Base-by-base conservation (phyloP, 148 eudicot genomes). In the Suaeda aralocaspica region DNA sequence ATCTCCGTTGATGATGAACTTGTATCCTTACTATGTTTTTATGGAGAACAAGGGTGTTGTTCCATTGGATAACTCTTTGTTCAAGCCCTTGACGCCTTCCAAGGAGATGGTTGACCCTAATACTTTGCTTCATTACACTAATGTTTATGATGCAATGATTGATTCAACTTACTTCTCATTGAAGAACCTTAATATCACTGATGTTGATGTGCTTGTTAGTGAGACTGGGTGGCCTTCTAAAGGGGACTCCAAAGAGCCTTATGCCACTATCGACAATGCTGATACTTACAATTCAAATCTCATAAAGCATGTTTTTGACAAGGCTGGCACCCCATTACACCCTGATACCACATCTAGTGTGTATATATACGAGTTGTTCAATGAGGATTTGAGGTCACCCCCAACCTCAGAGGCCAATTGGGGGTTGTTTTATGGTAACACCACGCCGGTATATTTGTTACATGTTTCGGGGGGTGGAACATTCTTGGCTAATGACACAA, bases 181-280 rank as follows among this genome's bases (percentile, higher is more conserved):
- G 94, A 89, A 84, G 63, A 89, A 91, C 74, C 85, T 88, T n/a
- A 93, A 93, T 65, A 34, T 86, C 29, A 85, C 86, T 0, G 97
- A 90, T 70, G 89, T 93, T 14, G 65, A 59, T 0, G 88, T 93
- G 71, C 88, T 93, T 14, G 98, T 93, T 42, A 84, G 88, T 41
- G 98, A 90, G 80, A 84, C 96, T 0, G 98, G 98, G 1, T 93
- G 98, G 98, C 98, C 98, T 76, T 93, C 95, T 2, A 87, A 80
- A 57, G 97, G 89, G n/a, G 98, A 89, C 60, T 73, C 88, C 1
- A 94, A 89, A 46, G 98, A 94, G 79, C 95, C 97, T 14, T 83
- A 91, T 64, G 97, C 98, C 18, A 91, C 91, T 0, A 30, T 78
- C 10, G 88, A 91, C 71, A 87, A 94, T 73, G 88, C 98, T 0